Percentiles rank a stretch among this genome's conserved stretches.
phyloP scores from a whole-genome alignment of 2,329 filamentous ascomycete genomes.

The Clarireedia paspali region DNA sequence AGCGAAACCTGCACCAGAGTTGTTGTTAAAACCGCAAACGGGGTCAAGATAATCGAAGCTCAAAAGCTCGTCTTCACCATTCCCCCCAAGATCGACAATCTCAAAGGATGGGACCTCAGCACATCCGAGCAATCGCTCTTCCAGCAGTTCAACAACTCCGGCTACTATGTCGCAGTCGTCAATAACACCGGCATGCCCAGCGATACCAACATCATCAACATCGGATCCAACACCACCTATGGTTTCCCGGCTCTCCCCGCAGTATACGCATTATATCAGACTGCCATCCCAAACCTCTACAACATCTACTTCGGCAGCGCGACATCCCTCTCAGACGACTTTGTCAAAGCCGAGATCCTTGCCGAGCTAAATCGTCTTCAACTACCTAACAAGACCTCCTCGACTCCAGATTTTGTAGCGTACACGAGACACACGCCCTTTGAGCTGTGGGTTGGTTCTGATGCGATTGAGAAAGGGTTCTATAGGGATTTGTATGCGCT shows the following conservation, averaged over 20 bases:
- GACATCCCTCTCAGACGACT: conserved; percentile 6
- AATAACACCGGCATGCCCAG: conserved; percentile 32
- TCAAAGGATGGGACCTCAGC: conserved; percentile 32
- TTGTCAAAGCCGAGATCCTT: conserved; percentile 15
- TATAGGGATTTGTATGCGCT: conserved; percentile 35
- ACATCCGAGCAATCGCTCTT: conserved; percentile 32
- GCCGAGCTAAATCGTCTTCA: conserved; percentile 8
- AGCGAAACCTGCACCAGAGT: conserved; percentile 20
- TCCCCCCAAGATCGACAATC: conserved; percentile 32
- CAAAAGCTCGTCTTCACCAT: conserved; percentile 36
- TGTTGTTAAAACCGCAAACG: conserved; percentile 26
- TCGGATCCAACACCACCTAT: conserved; percentile 24
- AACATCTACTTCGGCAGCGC: conserved; percentile 13
- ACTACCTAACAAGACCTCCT: conserved; percentile 3
- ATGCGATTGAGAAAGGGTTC: conserved; percentile 34
- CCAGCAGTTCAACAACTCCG: conserved; percentile 30
- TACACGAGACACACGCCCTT: conserved; percentile 19
- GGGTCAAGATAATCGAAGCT: conserved; percentile 30
- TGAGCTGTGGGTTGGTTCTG: conserved; percentile 21
- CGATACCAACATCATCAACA: conserved; percentile 22
- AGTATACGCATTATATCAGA: conserved; percentile 23
- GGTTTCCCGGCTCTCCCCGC: conserved; percentile 28
- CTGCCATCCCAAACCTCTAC: conserved; percentile 13
- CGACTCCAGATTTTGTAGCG: conserved; percentile 11
- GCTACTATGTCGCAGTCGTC: conserved; percentile 34